A percentile compares a stretch with the other conserved stretches of the same genome.
These are phyloP conservation scores for Lodderomyces parapsilosis DNA, from an alignment of 1,139 yeast genomes.

Conservation along the genomic window DNA sequence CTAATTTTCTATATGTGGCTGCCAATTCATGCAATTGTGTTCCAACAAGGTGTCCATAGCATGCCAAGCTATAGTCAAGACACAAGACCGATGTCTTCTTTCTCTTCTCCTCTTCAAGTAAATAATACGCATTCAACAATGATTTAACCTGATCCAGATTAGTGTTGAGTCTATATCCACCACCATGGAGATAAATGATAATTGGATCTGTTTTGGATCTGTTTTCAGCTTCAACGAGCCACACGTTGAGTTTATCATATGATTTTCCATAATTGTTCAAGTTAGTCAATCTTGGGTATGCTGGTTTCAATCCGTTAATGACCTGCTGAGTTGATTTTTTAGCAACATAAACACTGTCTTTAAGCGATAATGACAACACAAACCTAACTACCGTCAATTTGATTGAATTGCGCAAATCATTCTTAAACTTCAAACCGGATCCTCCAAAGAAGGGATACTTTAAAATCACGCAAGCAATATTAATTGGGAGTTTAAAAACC, in stretches of 20 bases:
- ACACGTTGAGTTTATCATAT: slow-evolving; percentile 31
- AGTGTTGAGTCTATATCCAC: slow-evolving; percentile 41
- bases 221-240: slow-evolving; percentile 34
- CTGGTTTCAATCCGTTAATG: slow-evolving; percentile 8
- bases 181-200: slow-evolving; percentile 43
- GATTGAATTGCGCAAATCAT: slow-evolving; percentile 10
- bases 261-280: slow-evolving; percentile 33
- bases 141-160: slow-evolving; percentile 33
- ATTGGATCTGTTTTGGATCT: slow-evolving; percentile 31
- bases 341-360: slow-evolving; percentile 5
- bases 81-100: slow-evolving; percentile 29
- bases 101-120: slow-evolving; percentile 28
- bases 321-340: slow-evolving; percentile 4
- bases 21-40: slow-evolving; percentile 35
- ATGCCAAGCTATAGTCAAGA: slow-evolving; percentile 40
- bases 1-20: slow-evolving; percentile 27
- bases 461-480: slow-evolving; percentile 8
- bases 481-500: slow-evolving; percentile 12
- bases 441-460: slow-evolving; percentile 14
- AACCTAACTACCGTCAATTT: slow-evolving; percentile 10
- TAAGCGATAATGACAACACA: slow-evolving; percentile 11
- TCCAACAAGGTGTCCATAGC: slow-evolving; percentile 32
- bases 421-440: slow-evolving; percentile 9
- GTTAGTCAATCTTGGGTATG: slow-evolving; percentile 11
- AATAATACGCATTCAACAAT: slow-evolving; percentile 29